These are phyloP conservation scores for Leccinum incarnatum DNA, from an alignment of 768 basidiomycete genomes.

Conservation along the genomic window DNA sequence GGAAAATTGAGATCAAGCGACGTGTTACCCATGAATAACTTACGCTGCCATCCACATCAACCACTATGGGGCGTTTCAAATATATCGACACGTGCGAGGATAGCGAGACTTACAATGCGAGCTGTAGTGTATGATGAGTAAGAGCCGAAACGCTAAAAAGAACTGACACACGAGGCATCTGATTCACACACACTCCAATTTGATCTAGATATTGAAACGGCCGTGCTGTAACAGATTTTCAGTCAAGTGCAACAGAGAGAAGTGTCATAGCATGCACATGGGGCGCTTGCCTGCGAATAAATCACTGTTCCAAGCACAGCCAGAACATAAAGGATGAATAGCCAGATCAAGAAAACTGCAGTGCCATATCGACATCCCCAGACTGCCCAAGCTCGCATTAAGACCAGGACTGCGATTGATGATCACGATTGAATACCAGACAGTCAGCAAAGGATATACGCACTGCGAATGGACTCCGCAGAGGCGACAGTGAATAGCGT, in stretches of 20 bases:
- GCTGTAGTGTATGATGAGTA: neutral
- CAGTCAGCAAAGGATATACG: neutral
- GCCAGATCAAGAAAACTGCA: neutral
- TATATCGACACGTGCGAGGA: neutral
- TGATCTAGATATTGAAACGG: neutral
- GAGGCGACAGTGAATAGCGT: conserved; percentile 6
- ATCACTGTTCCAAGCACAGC: conserved; percentile 2
- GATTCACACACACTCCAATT: neutral
- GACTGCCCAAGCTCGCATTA: conserved; percentile 19
- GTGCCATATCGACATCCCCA: conserved; percentile 15
- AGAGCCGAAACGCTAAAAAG: neutral
- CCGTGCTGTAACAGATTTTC: neutral
- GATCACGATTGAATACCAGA: neutral
- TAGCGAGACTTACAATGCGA: conserved; percentile 2
- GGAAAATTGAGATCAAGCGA: neutral
- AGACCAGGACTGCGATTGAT: conserved; percentile 16
- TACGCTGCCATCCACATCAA: conserved; percentile 9
- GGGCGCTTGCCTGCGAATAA: neutral
- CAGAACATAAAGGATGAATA: conserved; percentile 9
- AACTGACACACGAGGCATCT: neutral
- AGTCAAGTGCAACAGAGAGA: neutral
- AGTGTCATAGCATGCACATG: neutral
- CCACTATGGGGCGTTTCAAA: conserved; percentile 11
- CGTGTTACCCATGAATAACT: neutral
- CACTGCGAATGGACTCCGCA: conserved; percentile 11